These are phyloP conservation scores for Chimonanthus praecox DNA, from an alignment of 164 flowering plant genomes.

Conservation along the genomic window DNA sequence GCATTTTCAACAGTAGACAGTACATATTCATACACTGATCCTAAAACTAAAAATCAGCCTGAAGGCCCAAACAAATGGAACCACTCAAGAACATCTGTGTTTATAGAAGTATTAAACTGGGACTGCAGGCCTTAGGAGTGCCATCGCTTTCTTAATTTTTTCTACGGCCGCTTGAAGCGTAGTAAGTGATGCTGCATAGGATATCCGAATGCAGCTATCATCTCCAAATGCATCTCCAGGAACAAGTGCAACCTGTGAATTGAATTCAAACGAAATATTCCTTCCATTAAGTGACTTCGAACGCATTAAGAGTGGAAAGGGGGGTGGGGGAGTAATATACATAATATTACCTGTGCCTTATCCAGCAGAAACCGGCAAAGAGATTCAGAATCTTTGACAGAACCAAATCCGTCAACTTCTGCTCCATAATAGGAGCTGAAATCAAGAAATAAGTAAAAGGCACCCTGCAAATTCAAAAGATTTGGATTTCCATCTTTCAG, in stretches of 20 bases:
- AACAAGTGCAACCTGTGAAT: slow-evolving; percentile 81
- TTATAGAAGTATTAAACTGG: slow-evolving; percentile 27
- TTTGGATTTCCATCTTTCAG: neutral
- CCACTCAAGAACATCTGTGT: neutral
- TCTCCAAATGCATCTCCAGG: slow-evolving; percentile 99
- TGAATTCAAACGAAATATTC: neutral
- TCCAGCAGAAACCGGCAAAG: slow-evolving; percentile 83
- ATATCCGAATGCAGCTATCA: slow-evolving; percentile 82
- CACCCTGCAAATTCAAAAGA: slow-evolving; percentile 61
- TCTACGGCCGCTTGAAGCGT: slow-evolving; percentile 69
- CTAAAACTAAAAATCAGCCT: too few relatives aligned
- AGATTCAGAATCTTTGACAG: slow-evolving; percentile 67
- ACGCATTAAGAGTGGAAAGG: neutral
- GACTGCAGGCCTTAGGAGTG: slow-evolving; percentile 41
- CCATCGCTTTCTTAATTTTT: slow-evolving; percentile 64
- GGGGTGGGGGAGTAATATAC: neutral
- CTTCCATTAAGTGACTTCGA: neutral
- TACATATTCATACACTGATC: too few relatives aligned
- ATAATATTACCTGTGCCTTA: slow-evolving; percentile 61
- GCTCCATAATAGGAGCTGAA: slow-evolving; percentile 81
- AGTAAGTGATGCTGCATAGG: slow-evolving; percentile 81
- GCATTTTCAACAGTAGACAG: too few relatives aligned
- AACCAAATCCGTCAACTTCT: slow-evolving; percentile 77
- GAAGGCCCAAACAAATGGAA: neutral
- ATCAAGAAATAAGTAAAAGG: slow-evolving; percentile 86